These are phyloP conservation scores for Acidiella bohemica DNA, from an alignment of 495 filamentous ascomycete species.

Conservation along the genomic window DNA sequence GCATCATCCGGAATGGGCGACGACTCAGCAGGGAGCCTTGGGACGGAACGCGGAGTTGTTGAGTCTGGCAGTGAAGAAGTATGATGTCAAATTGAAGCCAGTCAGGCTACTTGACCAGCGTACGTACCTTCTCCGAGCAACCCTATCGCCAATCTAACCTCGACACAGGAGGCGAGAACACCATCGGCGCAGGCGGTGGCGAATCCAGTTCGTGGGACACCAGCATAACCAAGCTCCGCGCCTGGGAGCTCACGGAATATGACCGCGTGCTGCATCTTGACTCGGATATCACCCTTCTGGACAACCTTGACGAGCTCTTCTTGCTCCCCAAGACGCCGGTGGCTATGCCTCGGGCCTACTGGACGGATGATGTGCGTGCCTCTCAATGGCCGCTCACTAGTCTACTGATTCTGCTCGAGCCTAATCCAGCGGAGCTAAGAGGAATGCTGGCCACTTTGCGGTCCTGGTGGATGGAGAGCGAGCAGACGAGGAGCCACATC, in stretches of 20 bases:
- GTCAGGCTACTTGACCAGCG: slow-evolving; percentile 19
- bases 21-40: slow-evolving; percentile 5
- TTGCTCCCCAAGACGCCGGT: slow-evolving; percentile 25
- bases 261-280: slow-evolving; percentile 28
- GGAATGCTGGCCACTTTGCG: slow-evolving; percentile 17
- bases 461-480: slow-evolving; percentile 14
- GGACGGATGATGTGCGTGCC: slow-evolving; percentile 19
- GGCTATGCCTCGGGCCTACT: slow-evolving; percentile 30
- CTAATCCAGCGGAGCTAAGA: slow-evolving; percentile 18
- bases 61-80: slow-evolving; percentile 21
- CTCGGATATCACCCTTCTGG: slow-evolving; percentile 26
- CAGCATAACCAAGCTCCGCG: slow-evolving; percentile 28
- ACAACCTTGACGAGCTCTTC: slow-evolving; percentile 30
- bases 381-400: slow-evolving; percentile 21
- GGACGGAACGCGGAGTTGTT: slow-evolving; percentile 24
- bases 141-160: no score
- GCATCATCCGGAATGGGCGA: slow-evolving; percentile 27
- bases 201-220: slow-evolving; percentile 18
- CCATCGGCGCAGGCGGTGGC: slow-evolving; percentile 14
- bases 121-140: no score
- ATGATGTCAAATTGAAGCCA: slow-evolving; percentile 26
- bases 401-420: slow-evolving; percentile 26
- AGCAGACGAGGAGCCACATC: neutral
- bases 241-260: slow-evolving; percentile 26
- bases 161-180: no score